Evolutionary conservation across 2,329 filamentous ascomycete genomes (phyloP).

Genomic region (Cladophialophora bantiana): DNA sequence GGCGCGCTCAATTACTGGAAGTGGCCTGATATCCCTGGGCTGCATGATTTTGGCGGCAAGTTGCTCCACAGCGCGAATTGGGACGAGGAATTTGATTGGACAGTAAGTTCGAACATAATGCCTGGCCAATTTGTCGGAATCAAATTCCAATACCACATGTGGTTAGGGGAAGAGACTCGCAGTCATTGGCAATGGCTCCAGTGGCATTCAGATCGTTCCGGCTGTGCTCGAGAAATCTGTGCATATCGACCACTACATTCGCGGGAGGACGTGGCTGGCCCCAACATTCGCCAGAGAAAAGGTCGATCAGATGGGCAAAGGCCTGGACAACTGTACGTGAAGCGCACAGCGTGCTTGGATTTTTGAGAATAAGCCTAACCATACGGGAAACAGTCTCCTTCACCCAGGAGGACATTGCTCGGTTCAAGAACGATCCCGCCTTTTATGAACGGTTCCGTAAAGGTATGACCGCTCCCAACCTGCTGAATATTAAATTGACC

Average conservation of each 20-base stretch:
- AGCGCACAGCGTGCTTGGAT: too few relatives aligned
- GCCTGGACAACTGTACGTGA: conserved; percentile 33
- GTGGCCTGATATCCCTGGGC: conserved; percentile 45
- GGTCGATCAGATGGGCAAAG: conserved; percentile 30
- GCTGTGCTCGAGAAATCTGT: conserved; percentile 43
- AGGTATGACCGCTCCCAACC: conserved; percentile 25
- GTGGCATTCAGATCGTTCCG: conserved; percentile 45
- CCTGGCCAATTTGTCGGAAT: too few relatives aligned
- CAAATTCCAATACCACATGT: too few relatives aligned
- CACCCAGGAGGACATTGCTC: conserved; percentile 23
- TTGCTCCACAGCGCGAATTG: conserved; percentile 46
- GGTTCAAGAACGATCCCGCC: conserved; percentile 18
- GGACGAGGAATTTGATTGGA: conserved; percentile 42
- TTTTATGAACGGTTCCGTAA: conserved; percentile 29
- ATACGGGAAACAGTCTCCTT: conserved; percentile 40
- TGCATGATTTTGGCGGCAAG: conserved; percentile 46
- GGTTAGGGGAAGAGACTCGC: conserved; percentile 36
- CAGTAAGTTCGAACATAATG: too few relatives aligned
- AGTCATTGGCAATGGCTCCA: conserved; percentile 41
- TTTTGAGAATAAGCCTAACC: neutral
- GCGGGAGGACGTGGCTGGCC: conserved; percentile 34
- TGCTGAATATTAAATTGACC: neutral
- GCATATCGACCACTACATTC: conserved; percentile 44
- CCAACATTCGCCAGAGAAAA: conserved; percentile 29
- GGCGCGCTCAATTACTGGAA: conserved; percentile 43